Base-by-base conservation (phyloP, 1,284 basidiomycete species). In the Sparassis latifolia region DNA sequence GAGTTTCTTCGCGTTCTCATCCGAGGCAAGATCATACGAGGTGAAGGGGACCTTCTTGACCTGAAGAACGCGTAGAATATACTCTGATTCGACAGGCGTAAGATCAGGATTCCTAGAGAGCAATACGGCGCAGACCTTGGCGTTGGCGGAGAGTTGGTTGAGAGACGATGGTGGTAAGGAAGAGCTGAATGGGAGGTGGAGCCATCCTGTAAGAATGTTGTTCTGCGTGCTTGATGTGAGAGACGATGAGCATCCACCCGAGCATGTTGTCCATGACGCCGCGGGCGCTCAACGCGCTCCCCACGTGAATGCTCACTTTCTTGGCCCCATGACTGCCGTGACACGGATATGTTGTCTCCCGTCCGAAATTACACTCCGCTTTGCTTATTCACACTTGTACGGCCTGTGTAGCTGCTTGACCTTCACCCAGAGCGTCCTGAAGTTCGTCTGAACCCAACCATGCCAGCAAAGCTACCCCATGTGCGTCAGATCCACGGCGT, bases 131-230 rank as follows among this genome's bases (percentile, higher is more conserved):
- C 44, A 38, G 33, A 68, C 64, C 65, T 62, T 90, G 88, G 28
- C 85, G 79, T 60, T 86, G 79, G 57, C 88, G 73, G 50, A 91
- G 73, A 50, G 79, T 78, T 1, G 86, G 81, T 62, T 89, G 84
- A 49, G 86, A 88, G 3, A 84, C 85, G 54, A 91, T 91, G 7
- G 89, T 91, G n/a, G 89, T 91, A 49, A 90, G 75, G 64, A 88
- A 90, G 37, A 90, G 66, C 58, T 86, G 79, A 53, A 91, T 84
- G 3, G 88, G 89, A 7, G 88, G 89, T 27, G 85, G 78, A 50
- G 81, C 75, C 86, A 89, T 89, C 12, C 12, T 37, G 35, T 6
- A 12, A 37, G 20, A 37, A 12, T 37, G 35, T 37, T 20, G 20
- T 20, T 20, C 33, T 41, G 35, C 7, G 35, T 37, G 35, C 35